A percentile compares a stretch with the other conserved stretches of the same genome.
These are phyloP conservation scores for Fusarium miscanthi DNA, from an alignment of 2,329 filamentous ascomycete genomes.

Conservation along the genomic window DNA sequence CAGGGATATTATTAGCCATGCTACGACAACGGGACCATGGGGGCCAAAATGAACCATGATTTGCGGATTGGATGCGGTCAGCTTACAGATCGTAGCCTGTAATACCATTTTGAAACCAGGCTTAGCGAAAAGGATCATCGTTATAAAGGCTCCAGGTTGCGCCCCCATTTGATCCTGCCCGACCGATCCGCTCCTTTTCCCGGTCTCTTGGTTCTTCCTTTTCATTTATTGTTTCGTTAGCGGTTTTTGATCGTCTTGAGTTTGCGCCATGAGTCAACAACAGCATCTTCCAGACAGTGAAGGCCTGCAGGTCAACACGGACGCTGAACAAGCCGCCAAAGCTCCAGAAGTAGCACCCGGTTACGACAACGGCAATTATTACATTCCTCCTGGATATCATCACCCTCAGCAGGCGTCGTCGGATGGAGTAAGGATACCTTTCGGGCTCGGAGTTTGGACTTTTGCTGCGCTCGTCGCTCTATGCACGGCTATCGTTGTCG, in stretches of 20 bases:
- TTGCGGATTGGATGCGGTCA: constrained; percentile 25
- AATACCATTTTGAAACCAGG: constrained; percentile 18
- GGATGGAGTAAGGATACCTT: constrained; percentile 10
- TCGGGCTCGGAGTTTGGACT: constrained; percentile 33
- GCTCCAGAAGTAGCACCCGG: constrained; percentile 21
- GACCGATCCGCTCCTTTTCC: not conserved
- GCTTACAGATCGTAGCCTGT: constrained; percentile 27
- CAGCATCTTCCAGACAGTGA: constrained; percentile 19
- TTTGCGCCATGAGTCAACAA: constrained; percentile 20
- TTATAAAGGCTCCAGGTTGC: constrained; percentile 13
- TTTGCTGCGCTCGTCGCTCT: constrained; percentile 30
- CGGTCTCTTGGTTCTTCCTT: not conserved
- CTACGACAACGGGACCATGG: not conserved
- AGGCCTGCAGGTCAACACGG: constrained; percentile 30
- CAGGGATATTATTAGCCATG: constrained; percentile 4
- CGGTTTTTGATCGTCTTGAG: not conserved
- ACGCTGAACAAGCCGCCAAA: constrained; percentile 22
- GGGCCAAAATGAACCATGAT: constrained; percentile 15
- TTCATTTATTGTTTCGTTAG: not conserved
- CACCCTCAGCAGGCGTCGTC: not conserved
- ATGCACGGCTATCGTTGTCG: constrained; percentile 28
- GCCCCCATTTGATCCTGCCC: not conserved
- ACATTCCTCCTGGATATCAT: constrained; percentile 18
- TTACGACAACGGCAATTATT: constrained; percentile 14
- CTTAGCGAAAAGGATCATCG: constrained; percentile 7